A percentile compares a stretch with the other conserved stretches of the same genome.
These are phyloP conservation scores for Pestalotiopsis sp. DNA, from an alignment of 2,329 filamentous ascomycete species.

Conservation along the genomic window DNA sequence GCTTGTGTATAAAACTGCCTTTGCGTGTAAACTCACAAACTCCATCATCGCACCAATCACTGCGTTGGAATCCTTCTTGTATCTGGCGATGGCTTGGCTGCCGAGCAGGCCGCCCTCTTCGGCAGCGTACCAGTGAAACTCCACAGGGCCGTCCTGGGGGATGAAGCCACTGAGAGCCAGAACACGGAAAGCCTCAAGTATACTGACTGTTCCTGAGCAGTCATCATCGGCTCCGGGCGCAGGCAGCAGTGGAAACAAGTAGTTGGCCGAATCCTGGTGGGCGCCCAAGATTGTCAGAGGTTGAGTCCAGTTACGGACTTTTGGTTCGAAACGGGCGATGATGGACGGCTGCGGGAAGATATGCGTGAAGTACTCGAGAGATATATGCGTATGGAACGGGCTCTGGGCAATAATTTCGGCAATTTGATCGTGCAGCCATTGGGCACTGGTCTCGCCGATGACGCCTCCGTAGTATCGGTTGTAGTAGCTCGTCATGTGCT, in stretches of 20 bases:
- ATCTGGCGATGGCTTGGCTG: constrained; percentile 69
- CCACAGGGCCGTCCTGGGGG: constrained; percentile 50
- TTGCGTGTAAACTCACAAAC: too few species aligned
- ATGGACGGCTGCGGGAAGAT: constrained; percentile 72
- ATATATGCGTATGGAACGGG: constrained; percentile 39
- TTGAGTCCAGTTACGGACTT: constrained; percentile 35
- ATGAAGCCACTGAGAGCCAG: constrained; percentile 51
- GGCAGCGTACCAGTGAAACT: constrained; percentile 57
- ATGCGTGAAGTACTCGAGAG: constrained; percentile 60
- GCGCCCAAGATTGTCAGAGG: constrained; percentile 62
- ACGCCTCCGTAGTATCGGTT: constrained; percentile 56
- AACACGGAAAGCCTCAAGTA: constrained; percentile 71
- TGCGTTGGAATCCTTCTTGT: constrained; percentile 64
- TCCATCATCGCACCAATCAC: constrained; percentile 77
- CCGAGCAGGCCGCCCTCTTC: constrained; percentile 46
- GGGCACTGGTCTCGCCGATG: constrained; percentile 34
- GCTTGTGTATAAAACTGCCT: too few species aligned
- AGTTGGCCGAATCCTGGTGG: constrained; percentile 75
- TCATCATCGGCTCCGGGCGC: constrained; percentile 77
- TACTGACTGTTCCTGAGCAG: constrained; percentile 72
- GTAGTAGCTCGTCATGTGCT: constrained; percentile 63
- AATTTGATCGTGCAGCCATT: constrained; percentile 35
- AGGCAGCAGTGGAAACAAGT: constrained; percentile 69
- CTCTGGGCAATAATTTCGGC: constrained; percentile 33
- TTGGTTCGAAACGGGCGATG: constrained; percentile 65